Conservation (phyloP, 495 filamentous ascomycete species). For the Haplographium delicatum region DNA sequence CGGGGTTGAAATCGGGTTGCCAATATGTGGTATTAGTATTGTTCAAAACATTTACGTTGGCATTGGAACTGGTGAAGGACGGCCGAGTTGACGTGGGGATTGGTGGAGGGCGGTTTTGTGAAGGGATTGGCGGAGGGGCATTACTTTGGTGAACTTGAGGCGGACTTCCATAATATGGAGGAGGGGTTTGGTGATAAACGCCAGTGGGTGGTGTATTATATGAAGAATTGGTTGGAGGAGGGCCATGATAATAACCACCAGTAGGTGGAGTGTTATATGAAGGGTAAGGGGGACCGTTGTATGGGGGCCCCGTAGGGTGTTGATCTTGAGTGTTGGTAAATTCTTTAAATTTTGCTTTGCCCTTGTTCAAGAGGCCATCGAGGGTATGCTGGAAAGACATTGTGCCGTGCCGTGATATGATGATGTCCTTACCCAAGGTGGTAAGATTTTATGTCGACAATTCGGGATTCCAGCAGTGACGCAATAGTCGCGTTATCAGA, state of each 20-base stretch:
- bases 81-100: not conserved
- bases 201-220: not conserved
- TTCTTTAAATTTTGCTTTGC: slow-evolving; percentile 22
- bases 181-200: not conserved
- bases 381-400: slow-evolving; percentile 18
- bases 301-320: not conserved
- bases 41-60: not conserved
- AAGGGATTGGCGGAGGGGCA: slow-evolving; percentile 1
- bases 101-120: not conserved
- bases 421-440: no score
- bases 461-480: no score
- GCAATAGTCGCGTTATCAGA: no score
- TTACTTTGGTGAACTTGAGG: slow-evolving; percentile 12
- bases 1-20: slow-evolving; percentile 30
- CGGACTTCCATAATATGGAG: slow-evolving; percentile 1
- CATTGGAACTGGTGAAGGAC: not conserved
- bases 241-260: not conserved
- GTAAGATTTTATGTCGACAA: no score
- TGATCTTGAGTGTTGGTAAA: slow-evolving; percentile 12
- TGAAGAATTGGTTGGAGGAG: not conserved
- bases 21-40: slow-evolving; percentile 25
- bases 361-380: slow-evolving; percentile 17
- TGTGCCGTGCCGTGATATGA: no score
- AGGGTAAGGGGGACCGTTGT: slow-evolving; percentile 2
- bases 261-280: not conserved